Evolutionary conservation across 805 yeast genomes (phyloP), one percentile per base, ranked within the genome.

Genomic region (Clavispora asparagi): DNA sequence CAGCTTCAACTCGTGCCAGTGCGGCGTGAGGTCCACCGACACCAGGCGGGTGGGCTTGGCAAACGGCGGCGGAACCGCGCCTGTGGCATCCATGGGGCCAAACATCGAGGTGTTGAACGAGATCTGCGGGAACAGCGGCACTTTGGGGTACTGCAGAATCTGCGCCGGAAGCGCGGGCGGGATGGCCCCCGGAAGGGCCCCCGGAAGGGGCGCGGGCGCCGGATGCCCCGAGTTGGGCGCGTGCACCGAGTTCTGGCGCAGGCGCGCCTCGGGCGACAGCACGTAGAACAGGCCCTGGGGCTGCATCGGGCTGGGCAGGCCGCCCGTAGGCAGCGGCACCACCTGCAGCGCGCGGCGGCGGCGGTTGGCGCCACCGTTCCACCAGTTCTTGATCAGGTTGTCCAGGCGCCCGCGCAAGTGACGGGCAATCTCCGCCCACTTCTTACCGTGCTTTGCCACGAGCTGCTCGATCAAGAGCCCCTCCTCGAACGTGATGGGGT

Each of bases 351-450:
- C 71, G 52, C 89, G 70, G 57, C 94, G 77, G 50, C 96, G 71
- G 49, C 95, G 74, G 61, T 87, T 88, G 12, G 95, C 92, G 8
- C 96, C 95, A 4, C 96, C 95, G 60, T 88, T 88, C 96, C 96
- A 89, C 96, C 96, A 90, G 67, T 90, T 90, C 62, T 88, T 88
- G 57, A 88, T 87, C 17, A 95, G 90, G 63, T 88, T 89, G 64
- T 89, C 97, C n/a, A 85, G 77, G 44, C 97, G 72, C 2, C 96
- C 96, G 51, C 86, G 84, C 47, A 89, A 68, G 64, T 88, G 95
- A 43, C 96, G 77, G 14, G 96, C 88, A 40, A 89, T 90, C 59
- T 87, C 96, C 0, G 97, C 96, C 97, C 97, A 89, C 56, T 87
- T 77, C 63, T 89, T 88, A 40, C 97, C 97, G 61, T 87, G 80